phyloP scores from a whole-genome alignment of 208 protist genomes.

The Leptomonas pyrrhocoris region DNA sequence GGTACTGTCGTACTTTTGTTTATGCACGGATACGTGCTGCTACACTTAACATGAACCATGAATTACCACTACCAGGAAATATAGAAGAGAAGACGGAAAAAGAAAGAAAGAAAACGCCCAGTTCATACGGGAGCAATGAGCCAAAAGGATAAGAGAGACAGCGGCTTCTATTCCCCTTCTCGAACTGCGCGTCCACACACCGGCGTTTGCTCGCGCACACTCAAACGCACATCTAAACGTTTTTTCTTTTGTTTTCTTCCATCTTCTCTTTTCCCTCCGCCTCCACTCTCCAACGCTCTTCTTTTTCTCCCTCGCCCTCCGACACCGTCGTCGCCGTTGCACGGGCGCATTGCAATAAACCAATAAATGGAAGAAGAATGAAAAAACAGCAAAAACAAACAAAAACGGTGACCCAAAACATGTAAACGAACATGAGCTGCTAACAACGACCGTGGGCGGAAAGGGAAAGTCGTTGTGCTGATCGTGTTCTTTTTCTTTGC shows the following conservation, averaged over 20 bases:
- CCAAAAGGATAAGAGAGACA: not conserved
- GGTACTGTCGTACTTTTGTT: not conserved
- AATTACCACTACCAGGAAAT: constrained; percentile 10
- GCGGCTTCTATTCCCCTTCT: too few species aligned
- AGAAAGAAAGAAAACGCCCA: not conserved
- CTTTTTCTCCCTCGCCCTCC: not conserved
- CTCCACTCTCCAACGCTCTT: not conserved
- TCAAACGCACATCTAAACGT: too few species aligned
- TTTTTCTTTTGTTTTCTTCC: constrained; percentile 7
- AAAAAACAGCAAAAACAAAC: not conserved
- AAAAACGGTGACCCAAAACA: not conserved
- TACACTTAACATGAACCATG: constrained; percentile 8
- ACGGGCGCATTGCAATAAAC: not conserved
- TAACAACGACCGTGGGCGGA: too few species aligned
- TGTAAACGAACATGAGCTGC: too few species aligned
- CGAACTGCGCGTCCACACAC: too few species aligned
- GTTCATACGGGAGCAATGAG: not conserved
- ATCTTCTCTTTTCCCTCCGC: not conserved
- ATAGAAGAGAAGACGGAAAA: not conserved
- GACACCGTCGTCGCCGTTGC: not conserved
- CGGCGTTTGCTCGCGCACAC: too few species aligned
- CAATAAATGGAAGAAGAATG: not conserved
- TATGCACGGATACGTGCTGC: constrained; percentile 2
- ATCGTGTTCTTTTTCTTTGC: too few species aligned
- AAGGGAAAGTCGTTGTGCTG: too few species aligned